Percentiles rank a stretch among this genome's conserved stretches.
These are phyloP conservation scores for Monilinia fructigena DNA, from an alignment of 2,329 filamentous ascomycete species.

Conservation along the genomic window DNA sequence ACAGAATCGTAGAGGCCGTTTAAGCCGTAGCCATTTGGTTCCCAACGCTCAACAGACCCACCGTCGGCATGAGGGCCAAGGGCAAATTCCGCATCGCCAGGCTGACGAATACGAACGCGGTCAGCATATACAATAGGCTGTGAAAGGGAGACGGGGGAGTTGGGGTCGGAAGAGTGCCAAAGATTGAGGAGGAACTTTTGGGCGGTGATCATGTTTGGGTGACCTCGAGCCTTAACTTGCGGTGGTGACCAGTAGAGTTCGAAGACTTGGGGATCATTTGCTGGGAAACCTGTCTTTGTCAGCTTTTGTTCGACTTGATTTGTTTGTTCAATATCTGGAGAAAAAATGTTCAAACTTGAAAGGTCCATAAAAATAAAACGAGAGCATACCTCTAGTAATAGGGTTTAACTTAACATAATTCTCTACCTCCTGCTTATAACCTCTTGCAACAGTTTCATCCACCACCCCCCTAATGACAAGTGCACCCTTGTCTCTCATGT, in stretches of 20 bases:
- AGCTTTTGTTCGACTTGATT: not conserved
- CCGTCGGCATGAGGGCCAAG: slow-evolving; percentile 73
- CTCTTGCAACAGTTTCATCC: slow-evolving; percentile 59
- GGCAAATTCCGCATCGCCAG: slow-evolving; percentile 68
- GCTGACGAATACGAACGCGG: slow-evolving; percentile 61
- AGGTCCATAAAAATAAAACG: not conserved
- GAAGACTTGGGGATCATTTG: slow-evolving; percentile 66
- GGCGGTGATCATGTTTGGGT: slow-evolving; percentile 60
- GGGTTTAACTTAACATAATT: slow-evolving; percentile 66
- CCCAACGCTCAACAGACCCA: slow-evolving; percentile 74
- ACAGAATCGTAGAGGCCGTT: slow-evolving; percentile 71
- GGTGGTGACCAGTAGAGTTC: slow-evolving; percentile 73
- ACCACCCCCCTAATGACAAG: slow-evolving; percentile 66
- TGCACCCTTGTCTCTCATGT: slow-evolving; percentile 26
- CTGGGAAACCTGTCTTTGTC: slow-evolving; percentile 53
- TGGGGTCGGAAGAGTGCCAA: slow-evolving; percentile 52
- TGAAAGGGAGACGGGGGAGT: slow-evolving; percentile 47
- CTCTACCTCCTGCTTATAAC: slow-evolving; percentile 63
- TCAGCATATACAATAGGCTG: slow-evolving; percentile 69
- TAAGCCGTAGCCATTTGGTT: slow-evolving; percentile 63
- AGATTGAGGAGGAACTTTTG: slow-evolving; percentile 60
- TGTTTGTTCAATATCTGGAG: not conserved
- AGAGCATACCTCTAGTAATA: slow-evolving; percentile 48
- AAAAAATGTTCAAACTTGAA: no score
- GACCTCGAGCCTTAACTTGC: slow-evolving; percentile 65